These are phyloP conservation scores for Coemansia sp. DNA, from an alignment of 192 early-diverging fungal genomes.

Conservation along the genomic window DNA sequence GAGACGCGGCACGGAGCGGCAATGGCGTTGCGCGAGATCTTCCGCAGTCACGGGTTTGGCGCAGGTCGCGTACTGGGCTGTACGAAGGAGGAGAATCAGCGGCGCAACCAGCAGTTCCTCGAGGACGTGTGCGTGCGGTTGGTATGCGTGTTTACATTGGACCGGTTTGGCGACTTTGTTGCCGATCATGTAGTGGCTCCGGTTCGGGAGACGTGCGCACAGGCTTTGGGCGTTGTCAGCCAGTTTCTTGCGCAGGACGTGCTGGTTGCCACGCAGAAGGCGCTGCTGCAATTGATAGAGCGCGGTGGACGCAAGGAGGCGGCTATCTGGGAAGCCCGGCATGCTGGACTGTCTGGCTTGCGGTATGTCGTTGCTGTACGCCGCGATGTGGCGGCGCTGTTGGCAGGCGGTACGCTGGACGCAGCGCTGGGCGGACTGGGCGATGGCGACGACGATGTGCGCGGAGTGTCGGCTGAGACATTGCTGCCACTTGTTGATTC, in stretches of 20 bases:
- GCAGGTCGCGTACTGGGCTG: slow-evolving; percentile 69
- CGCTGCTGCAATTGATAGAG: slow-evolving; percentile 60
- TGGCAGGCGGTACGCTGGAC: slow-evolving; percentile 70
- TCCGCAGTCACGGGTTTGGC: slow-evolving; percentile 84
- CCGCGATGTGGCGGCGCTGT: slow-evolving; percentile 74
- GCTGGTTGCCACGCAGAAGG: slow-evolving; percentile 58
- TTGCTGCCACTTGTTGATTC: slow-evolving; percentile 83
- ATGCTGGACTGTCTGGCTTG: slow-evolving; percentile 88
- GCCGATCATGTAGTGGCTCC: slow-evolving; percentile 94
- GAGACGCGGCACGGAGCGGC: slow-evolving; percentile 95
- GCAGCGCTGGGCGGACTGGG: slow-evolving; percentile 85
- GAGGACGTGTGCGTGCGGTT: slow-evolving; percentile 88
- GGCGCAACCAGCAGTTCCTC: slow-evolving; percentile 73
- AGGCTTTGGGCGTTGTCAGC: slow-evolving; percentile 74
- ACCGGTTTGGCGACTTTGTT: slow-evolving; percentile 97
- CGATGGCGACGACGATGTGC: slow-evolving; percentile 93
- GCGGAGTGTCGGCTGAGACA: slow-evolving; percentile 87
- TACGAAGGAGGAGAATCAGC: slow-evolving; percentile 57
- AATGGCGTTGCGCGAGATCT: slow-evolving; percentile 85
- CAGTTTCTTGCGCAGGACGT: slow-evolving; percentile 59
- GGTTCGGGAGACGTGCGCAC: slow-evolving; percentile 93
- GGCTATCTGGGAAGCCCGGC: slow-evolving; percentile 86
- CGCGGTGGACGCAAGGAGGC: slow-evolving; percentile 22
- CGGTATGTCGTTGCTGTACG: slow-evolving; percentile 95
- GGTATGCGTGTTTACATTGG: slow-evolving; percentile 91